Evolutionary conservation across 805 yeast genomes (phyloP), one percentile per base, ranked within the genome.

Genomic region (Starmerella scarabaei): DNA sequence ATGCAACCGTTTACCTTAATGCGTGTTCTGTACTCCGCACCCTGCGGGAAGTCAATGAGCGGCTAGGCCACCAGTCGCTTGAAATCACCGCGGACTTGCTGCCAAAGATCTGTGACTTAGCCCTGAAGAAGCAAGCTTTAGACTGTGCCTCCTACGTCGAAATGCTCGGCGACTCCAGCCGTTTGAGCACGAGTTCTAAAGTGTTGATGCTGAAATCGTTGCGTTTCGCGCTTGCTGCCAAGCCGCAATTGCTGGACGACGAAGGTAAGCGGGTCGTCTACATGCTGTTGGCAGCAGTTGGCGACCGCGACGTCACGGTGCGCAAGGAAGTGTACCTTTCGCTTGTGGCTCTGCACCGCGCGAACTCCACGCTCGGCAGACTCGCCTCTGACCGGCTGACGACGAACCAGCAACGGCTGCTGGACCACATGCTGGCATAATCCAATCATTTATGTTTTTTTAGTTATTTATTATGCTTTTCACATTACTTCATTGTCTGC

Each of bases 281-380:
- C 9, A 15, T 41, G 9, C 38, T 41, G 27, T 3, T 26, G 28
- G 5, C 5, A 23, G 40, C 37, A 4, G 17, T 35, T n/a, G 23
- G 20, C 9, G 38, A 44, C 38, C 30, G 34, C 14, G 55, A 53
- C 31, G 48, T 51, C 14, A 30, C 33, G 4, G 55, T 58, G n/a
- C 52, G 61, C 16, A 46, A 53, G 35, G 54, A 53, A 29, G 50
- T 54, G 3, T 58, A 58, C 42, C 56, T 57, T 1, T 40, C 48
- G n/a, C 35, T 56, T 23, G 45, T 52, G 16, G 38, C 37, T 11
- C 32, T 45, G 4, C 48, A 43, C 35, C 31, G 31, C 11, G 44
- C 39, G 11, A 38, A 47, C 27, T 35, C 34, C 12, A 18, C 23
- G 15, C 42, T 49, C 16, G 41, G 43, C 26, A 35, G 35, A 17